phyloP scores from a whole-genome alignment of 257 asterid genomes.

The Capsicum baccatum region DNA sequence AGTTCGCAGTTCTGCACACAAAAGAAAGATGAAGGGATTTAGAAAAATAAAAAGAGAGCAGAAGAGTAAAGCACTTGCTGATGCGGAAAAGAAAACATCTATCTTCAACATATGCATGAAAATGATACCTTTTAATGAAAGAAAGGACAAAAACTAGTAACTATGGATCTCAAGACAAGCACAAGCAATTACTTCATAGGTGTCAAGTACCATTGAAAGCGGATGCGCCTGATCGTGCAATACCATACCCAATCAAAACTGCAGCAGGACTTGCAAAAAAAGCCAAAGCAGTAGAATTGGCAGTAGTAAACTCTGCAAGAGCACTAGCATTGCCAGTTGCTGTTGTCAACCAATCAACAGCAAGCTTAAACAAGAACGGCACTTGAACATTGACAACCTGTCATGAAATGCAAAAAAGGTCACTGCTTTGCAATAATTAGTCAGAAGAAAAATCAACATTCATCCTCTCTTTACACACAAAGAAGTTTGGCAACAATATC shows the following conservation, averaged over 20 bases:
- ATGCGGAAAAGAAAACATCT: constrained; percentile 20
- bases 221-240: constrained; percentile 87
- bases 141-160: constrained; percentile 6
- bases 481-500: neutral
- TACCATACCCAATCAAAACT: constrained; percentile 86
- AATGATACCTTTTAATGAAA: neutral
- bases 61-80: neutral
- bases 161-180: constrained; percentile 36
- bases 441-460: neutral
- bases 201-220: constrained; percentile 86
- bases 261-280: constrained; percentile 92
- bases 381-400: constrained; percentile 98
- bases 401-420: constrained; percentile 31
- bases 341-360: constrained; percentile 92
- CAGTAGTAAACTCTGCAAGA: constrained; percentile 78
- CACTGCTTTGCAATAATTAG: constrained; percentile 4
- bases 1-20: constrained; percentile 75
- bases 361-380: constrained; percentile 93
- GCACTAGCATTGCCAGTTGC: constrained; percentile 73
- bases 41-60: constrained; percentile 21
- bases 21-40: constrained; percentile 32
- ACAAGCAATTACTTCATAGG: constrained; percentile 49
- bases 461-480: neutral
- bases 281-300: constrained; percentile 78
- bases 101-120: neutral